Percentiles rank a stretch among this genome's conserved stretches.
Evolutionary conservation across 2,329 filamentous ascomycete genomes (phyloP).

Genomic region (Fusarium protoensiforme): DNA sequence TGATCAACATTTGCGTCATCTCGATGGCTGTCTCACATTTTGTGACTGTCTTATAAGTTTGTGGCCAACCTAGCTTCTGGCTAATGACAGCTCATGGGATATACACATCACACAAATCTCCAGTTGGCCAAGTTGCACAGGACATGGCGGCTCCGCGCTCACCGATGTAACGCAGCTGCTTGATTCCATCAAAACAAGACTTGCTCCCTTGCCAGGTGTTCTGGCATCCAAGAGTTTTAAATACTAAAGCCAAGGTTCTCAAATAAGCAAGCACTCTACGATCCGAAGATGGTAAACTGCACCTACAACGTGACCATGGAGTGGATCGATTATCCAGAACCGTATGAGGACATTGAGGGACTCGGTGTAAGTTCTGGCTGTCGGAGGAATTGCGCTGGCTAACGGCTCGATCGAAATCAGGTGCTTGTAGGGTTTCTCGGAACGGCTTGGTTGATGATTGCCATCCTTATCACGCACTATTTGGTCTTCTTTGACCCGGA

Average conservation of each 20-base stretch:
- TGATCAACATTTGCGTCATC: too few species aligned
- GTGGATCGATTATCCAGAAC: not conserved
- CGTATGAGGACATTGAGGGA: slow-evolving; percentile 1
- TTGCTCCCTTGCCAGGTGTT: not conserved
- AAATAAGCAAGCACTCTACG: not conserved
- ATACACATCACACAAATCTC: too few species aligned
- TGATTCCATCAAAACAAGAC: not conserved
- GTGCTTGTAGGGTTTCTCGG: slow-evolving; percentile 10
- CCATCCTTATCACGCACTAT: not conserved
- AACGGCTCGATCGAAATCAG: not conserved
- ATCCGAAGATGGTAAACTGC: not conserved
- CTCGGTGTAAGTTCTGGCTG: not conserved
- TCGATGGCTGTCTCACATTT: too few species aligned
- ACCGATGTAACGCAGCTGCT: not conserved
- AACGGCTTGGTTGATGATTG: slow-evolving; percentile 3
- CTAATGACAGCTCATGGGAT: too few species aligned
- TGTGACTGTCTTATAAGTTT: too few species aligned
- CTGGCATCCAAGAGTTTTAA: not conserved
- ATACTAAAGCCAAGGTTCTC: not conserved
- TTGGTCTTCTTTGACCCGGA: not conserved
- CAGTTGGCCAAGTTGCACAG: too few species aligned
- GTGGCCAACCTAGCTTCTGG: too few species aligned
- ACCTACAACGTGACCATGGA: not conserved
- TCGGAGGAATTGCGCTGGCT: rapidly evolving
- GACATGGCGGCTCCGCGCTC: too few species aligned